Evolutionary conservation across 495 filamentous ascomycete genomes (phyloP).

Genomic region (Monascus purpureus): DNA sequence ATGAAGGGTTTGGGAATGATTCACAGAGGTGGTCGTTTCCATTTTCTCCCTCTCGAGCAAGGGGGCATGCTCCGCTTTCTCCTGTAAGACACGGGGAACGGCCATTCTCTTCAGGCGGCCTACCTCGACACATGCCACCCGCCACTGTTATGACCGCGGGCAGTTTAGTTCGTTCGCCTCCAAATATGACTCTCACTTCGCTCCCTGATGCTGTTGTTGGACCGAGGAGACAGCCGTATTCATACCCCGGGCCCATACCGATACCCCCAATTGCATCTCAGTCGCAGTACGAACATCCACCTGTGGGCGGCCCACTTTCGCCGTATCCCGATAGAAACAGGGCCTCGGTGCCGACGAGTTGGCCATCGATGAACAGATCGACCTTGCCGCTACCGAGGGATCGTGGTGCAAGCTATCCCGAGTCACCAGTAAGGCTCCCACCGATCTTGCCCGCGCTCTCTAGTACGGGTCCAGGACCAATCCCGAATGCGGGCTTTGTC

Average conservation of each 20-base stretch:
- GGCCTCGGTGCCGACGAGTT: slow-evolving; percentile 12
- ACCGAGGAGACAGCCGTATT: slow-evolving; percentile 18
- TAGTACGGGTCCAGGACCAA: slow-evolving; percentile 13
- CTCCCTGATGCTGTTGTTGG: no score
- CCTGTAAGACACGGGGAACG: slow-evolving; percentile 15
- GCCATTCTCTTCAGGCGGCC: no score
- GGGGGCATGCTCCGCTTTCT: slow-evolving; percentile 17
- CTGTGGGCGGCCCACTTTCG: slow-evolving; percentile 12
- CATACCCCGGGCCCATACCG: slow-evolving; percentile 10
- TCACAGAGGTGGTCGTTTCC: slow-evolving; percentile 25
- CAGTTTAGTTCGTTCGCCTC: no score
- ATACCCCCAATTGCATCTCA: slow-evolving; percentile 22
- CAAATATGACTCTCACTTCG: no score
- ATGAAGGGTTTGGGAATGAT: slow-evolving; percentile 11
- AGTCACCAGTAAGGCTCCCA: slow-evolving; percentile 28
- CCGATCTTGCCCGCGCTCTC: slow-evolving; percentile 29
- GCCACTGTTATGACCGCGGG: no score
- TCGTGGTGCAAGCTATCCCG: slow-evolving; percentile 18
- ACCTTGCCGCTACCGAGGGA: slow-evolving; percentile 14
- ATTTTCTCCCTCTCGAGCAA: slow-evolving; percentile 20
- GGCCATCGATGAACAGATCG: slow-evolving; percentile 14
- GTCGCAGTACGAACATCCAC: slow-evolving; percentile 21
- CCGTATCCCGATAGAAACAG: slow-evolving; percentile 17
- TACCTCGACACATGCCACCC: no score
- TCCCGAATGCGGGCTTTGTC: slow-evolving; percentile 11